Conservation (phyloP, 2,329 filamentous ascomycete genomes). For the Cylindrodendrum hubeiense region DNA sequence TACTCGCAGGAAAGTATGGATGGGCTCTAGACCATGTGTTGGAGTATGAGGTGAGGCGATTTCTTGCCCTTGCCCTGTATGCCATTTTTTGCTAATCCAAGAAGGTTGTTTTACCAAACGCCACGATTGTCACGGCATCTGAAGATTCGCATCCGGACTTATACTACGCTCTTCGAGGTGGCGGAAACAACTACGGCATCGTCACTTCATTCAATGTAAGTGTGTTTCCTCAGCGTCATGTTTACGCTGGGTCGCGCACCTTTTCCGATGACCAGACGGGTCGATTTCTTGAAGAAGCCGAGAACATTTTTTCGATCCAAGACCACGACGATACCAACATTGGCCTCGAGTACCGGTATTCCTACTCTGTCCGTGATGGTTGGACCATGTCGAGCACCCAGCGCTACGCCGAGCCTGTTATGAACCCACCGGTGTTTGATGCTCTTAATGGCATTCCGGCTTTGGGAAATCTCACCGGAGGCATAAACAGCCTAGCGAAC, state of each 20-base stretch:
- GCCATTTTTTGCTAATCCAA: not conserved
- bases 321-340: not conserved
- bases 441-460: not conserved
- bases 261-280: conserved; percentile 5
- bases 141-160: conserved; percentile 59
- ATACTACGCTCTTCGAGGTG: conserved; percentile 70
- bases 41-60: conserved; percentile 26
- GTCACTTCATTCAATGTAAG: conserved; percentile 58
- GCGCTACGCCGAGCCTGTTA: not conserved
- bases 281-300: not conserved
- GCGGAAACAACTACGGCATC: conserved; percentile 68
- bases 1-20: conserved; percentile 26
- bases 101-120: conserved; percentile 58
- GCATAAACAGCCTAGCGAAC: not conserved
- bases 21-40: conserved; percentile 26
- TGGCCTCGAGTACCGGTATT: not conserved
- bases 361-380: not conserved
- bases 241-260: conserved; percentile 8
- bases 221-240: conserved; percentile 9
- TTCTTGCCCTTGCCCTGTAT: not conserved
- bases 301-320: not conserved
- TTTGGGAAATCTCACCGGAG: not conserved
- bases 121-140: conserved; percentile 54
- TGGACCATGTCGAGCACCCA: not conserved
- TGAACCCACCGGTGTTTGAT: not conserved